A percentile compares a stretch with the other conserved stretches of the same genome.
phyloP scores from a whole-genome alignment of 2,329 filamentous ascomycete genomes.

The Cordyceps cicadae region DNA sequence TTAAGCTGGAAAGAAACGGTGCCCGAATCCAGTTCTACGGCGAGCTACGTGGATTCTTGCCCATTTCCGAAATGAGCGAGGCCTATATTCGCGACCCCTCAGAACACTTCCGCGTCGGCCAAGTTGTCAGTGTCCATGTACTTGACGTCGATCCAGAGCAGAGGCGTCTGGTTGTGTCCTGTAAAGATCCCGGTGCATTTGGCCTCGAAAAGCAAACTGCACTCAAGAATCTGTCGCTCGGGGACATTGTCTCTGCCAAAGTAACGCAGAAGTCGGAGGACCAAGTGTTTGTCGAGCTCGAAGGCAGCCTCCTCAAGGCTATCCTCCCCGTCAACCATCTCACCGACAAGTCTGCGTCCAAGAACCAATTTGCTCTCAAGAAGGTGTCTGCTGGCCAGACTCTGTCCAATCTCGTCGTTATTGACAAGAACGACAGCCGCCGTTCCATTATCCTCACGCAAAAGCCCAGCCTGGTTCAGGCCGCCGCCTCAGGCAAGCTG shows the following conservation, averaged over 20 bases:
- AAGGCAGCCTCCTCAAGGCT: constrained; percentile 66
- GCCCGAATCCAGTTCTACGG: constrained; percentile 93
- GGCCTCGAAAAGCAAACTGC: constrained; percentile 65
- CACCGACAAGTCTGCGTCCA: constrained; percentile 73
- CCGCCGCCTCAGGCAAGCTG: constrained; percentile 62
- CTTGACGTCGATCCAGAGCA: constrained; percentile 66
- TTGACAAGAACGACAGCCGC: constrained; percentile 77
- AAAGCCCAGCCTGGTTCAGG: constrained; percentile 75
- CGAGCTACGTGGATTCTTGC: constrained; percentile 73
- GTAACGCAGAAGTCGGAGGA: constrained; percentile 76
- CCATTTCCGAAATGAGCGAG: constrained; percentile 95
- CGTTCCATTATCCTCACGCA: constrained; percentile 69
- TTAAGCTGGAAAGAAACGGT: constrained; percentile 69
- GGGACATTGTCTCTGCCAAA: constrained; percentile 66
- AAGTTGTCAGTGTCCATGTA: constrained; percentile 87
- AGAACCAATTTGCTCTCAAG: constrained; percentile 68
- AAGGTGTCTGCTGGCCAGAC: constrained; percentile 79
- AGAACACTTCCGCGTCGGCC: constrained; percentile 81
- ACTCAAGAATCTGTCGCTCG: constrained; percentile 64
- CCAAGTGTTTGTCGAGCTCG: constrained; percentile 68
- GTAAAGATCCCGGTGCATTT: constrained; percentile 78
- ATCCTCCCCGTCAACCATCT: constrained; percentile 70
- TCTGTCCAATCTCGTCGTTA: constrained; percentile 69
- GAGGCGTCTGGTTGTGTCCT: constrained; percentile 74
- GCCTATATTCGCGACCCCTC: constrained; percentile 84